These are phyloP conservation scores for Henckelia pumila DNA, from an alignment of 257 asterid genomes.

Conservation along the genomic window DNA sequence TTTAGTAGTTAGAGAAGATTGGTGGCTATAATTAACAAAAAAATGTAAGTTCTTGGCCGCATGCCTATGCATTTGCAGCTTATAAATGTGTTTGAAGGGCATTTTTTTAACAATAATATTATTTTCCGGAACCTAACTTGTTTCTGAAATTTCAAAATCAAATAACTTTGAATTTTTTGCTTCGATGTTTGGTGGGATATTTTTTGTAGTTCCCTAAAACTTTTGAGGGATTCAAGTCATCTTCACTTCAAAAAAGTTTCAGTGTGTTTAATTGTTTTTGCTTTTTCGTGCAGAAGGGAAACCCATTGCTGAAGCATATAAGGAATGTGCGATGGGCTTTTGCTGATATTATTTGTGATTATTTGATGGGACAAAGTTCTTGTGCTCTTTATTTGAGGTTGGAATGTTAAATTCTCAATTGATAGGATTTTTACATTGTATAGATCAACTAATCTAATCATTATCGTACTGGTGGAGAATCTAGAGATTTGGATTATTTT, in stretches of 20 bases:
- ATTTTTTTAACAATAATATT: not conserved
- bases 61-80: not conserved
- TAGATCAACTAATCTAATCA: no score
- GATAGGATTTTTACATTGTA: conserved; percentile 14
- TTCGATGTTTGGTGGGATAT: not conserved
- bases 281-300: conserved; percentile 75
- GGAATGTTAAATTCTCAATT: conserved; percentile 20
- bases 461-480: no score
- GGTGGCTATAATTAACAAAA: no score
- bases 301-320: conserved; percentile 90
- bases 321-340: conserved; percentile 91
- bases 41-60: not conserved
- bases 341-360: conserved; percentile 80
- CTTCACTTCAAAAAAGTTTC: not conserved
- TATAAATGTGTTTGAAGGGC: not conserved
- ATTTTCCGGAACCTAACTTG: not conserved
- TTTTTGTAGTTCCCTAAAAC: conserved; percentile 3
- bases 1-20: no score
- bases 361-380: conserved; percentile 69
- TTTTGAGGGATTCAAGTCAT: not conserved
- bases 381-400: conserved; percentile 93
- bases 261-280: conserved; percentile 4
- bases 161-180: not conserved
- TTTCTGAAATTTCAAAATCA: not conserved
- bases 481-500: no score